A percentile compares a stretch with the other conserved stretches of the same genome.
Conservation (phyloP, 129 eudicot genomes). For the Solidago caesia region DNA sequence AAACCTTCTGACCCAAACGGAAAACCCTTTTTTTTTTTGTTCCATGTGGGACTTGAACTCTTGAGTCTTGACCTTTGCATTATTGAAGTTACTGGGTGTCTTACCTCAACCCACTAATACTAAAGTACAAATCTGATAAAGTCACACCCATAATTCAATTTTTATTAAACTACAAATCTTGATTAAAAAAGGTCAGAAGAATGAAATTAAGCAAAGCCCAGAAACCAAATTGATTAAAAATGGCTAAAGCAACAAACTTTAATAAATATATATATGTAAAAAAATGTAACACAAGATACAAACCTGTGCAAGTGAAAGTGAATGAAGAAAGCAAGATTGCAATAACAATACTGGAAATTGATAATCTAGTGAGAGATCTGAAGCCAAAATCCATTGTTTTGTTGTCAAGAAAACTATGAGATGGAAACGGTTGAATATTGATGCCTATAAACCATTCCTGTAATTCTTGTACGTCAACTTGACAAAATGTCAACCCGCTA, state of each 20-base stretch:
- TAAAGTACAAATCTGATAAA: not conserved
- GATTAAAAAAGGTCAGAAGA: too few relatives aligned
- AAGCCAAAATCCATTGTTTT: conserved; percentile 45
- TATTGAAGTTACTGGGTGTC: too few relatives aligned
- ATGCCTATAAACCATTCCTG: too few relatives aligned
- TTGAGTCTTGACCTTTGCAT: too few relatives aligned
- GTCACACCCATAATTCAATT: not conserved
- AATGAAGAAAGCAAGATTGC: conserved; percentile 53
- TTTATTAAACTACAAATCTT: too few relatives aligned
- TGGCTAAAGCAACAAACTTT: not conserved
- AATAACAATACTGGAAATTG: conserved; percentile 35
- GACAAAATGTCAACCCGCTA: too few relatives aligned
- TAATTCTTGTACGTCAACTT: too few relatives aligned
- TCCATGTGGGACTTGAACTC: too few relatives aligned
- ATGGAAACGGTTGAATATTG: too few relatives aligned
- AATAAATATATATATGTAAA: too few relatives aligned
- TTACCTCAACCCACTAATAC: conserved; percentile 1
- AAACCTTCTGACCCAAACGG: too few relatives aligned
- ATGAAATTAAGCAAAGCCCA: conserved; percentile 22
- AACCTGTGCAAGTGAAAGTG: conserved; percentile 73
- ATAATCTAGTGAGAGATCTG: conserved; percentile 45
- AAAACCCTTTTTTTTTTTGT: too few relatives aligned
- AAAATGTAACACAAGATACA: not conserved
- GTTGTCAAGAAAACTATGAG: not conserved
- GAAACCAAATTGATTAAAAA: conserved; percentile 13